Percentiles rank a stretch among this genome's conserved stretches.
Evolutionary conservation across 352 stramenopile genomes (phyloP).

Genomic region (Phytophthora citricola): DNA sequence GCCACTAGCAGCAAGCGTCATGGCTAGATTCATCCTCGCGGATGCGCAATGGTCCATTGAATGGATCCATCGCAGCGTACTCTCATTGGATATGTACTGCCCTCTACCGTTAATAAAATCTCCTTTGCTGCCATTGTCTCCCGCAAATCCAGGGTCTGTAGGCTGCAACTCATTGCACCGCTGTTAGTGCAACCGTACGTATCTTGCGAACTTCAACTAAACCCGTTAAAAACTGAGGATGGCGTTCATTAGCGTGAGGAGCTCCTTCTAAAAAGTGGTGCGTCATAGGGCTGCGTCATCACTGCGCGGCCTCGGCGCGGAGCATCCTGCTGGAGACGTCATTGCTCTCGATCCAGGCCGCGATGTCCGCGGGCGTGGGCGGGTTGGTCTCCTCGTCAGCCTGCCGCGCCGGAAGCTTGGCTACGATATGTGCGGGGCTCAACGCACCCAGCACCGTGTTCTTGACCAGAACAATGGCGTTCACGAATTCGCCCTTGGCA

Average conservation of each 20-base stretch:
- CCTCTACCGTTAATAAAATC: not conserved
- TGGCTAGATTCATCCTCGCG: not conserved
- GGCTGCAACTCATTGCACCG: not conserved
- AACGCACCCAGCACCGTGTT: slow-evolving; percentile 82
- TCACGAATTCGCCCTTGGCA: slow-evolving; percentile 59
- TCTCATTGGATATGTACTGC: not conserved
- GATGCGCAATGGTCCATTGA: slow-evolving; percentile 10
- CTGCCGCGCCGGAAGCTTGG: slow-evolving; percentile 52
- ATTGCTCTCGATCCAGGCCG: slow-evolving; percentile 81
- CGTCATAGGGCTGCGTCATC: slow-evolving; percentile 5
- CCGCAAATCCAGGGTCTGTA: too few species aligned
- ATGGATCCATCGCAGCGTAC: not conserved
- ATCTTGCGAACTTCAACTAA: slow-evolving; percentile 9
- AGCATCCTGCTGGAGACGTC: slow-evolving; percentile 75
- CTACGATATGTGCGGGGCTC: slow-evolving; percentile 62
- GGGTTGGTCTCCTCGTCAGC: slow-evolving; percentile 43
- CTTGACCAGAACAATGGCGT: slow-evolving; percentile 90
- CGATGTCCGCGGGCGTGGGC: slow-evolving; percentile 57
- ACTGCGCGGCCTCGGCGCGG: slow-evolving; percentile 42
- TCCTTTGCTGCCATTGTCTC: too few species aligned
- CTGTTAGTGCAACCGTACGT: not conserved
- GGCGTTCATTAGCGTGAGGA: slow-evolving; percentile 29
- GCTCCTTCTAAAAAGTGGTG: slow-evolving; percentile 22
- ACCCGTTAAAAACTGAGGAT: slow-evolving; percentile 18
- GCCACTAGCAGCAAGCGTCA: slow-evolving; percentile 16